phyloP scores from a whole-genome alignment of 352 stramenopile genomes.

The Phytophthora sojae region DNA sequence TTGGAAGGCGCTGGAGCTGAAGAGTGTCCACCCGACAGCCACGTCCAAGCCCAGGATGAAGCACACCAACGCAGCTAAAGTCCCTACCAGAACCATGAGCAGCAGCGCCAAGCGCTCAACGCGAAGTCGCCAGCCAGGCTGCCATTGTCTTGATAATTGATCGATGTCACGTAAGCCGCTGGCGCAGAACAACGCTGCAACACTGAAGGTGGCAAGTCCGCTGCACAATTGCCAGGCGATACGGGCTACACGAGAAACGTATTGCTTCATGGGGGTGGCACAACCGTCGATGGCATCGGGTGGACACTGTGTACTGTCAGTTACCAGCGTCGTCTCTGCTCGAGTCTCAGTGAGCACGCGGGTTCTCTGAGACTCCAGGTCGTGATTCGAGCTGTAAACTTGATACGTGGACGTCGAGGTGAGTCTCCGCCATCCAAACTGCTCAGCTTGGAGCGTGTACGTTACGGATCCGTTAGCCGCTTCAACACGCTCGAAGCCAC shows the following conservation, averaged over 20 bases:
- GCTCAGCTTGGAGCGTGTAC: slow-evolving; percentile 46
- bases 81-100: slow-evolving; percentile 26
- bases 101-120: slow-evolving; percentile 22
- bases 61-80: slow-evolving; percentile 40
- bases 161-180: slow-evolving; percentile 15
- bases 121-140: slow-evolving; percentile 25
- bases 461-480: slow-evolving; percentile 38
- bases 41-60: slow-evolving; percentile 55
- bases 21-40: slow-evolving; percentile 40
- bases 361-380: neutral
- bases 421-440: slow-evolving; percentile 41
- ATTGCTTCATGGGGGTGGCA: slow-evolving; percentile 40
- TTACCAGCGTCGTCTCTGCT: slow-evolving; percentile 9
- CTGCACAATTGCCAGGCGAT: slow-evolving; percentile 32
- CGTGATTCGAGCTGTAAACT: slow-evolving; percentile 21
- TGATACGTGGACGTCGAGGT: slow-evolving; percentile 26
- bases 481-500: slow-evolving; percentile 46
- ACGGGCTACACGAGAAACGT: slow-evolving; percentile 35
- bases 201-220: slow-evolving; percentile 22
- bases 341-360: slow-evolving; percentile 27
- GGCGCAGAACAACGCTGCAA: slow-evolving; percentile 23
- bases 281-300: slow-evolving; percentile 31
- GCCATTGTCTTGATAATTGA: slow-evolving; percentile 18
- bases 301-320: slow-evolving; percentile 10
- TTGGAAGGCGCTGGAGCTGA: slow-evolving; percentile 60